Evolutionary conservation across 163 green algal species (phyloP), one percentile per base, ranked within the genome.

Genomic region (Chlamydomonas reinhardtii): DNA sequence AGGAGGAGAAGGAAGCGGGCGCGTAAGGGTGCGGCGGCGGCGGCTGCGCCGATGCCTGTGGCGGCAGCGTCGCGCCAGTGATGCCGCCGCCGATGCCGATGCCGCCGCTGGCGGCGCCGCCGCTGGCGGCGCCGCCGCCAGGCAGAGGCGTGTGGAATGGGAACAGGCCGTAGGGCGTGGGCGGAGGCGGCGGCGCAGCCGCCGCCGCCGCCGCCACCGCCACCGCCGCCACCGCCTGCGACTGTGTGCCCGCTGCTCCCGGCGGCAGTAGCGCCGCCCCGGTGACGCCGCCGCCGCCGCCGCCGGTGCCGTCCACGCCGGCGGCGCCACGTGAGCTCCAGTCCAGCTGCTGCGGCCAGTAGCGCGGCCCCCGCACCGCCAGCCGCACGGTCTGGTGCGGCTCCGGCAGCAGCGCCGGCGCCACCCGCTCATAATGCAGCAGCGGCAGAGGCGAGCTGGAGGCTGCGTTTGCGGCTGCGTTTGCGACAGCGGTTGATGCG

Each of bases 381-480:
- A 97, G 56, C 35, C 88, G 43, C 25, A 82, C 32, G n/a, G 82
- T 76, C 31, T 83, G 82, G 52, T 82, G 82, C 43, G 73, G 59
- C 84, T 97, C 95, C 6, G 95, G 95, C 34, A 98, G 89, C 43
- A 97, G 89, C 89, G 92, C 96, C 14, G 95, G 95, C 4, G 95
- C 90, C 14, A 94, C 81, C 6, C 90, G 79, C 32, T 89, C 73
- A 37, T 87, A 75, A 12, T 27, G 25, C 78, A 90, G 54, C 37
- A 77, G 11, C 61, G 17, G 73, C n/a, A 8, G 29, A 1, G n/a
- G 15, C n/a, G 14, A 25, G 20, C 65, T 59, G 20, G 70, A 37
- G 4, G 35, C 35, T 27, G 70, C 70, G 34, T 59, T 32, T 29
- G 62, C 62, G 59, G 59, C 59, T 1, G 59, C 62, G 62, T 27